Conservation (phyloP, 108 stramenopile species). For the Craspedostauros australis region DNA sequence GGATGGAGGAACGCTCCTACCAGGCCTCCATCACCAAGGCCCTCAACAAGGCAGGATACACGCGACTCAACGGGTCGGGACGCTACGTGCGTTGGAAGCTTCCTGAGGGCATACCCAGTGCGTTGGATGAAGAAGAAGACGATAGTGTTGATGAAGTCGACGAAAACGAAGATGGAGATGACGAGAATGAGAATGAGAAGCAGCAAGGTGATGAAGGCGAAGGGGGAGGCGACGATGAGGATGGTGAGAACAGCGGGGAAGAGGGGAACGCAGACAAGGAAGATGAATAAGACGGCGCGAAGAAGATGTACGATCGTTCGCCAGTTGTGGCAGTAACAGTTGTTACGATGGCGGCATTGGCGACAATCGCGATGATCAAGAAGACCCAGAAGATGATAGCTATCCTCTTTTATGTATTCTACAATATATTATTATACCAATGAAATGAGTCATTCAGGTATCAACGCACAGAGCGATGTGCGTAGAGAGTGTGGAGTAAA, state of each 20-base stretch:
- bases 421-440: too few relatives aligned
- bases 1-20: slow-evolving; percentile 45
- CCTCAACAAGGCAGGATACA: slow-evolving; percentile 38
- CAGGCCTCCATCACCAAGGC: slow-evolving; percentile 46
- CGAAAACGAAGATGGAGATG: slow-evolving; percentile 7
- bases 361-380: too few relatives aligned
- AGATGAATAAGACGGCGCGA: slow-evolving; percentile 4
- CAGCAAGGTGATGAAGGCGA: slow-evolving; percentile 8
- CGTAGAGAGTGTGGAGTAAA: too few relatives aligned
- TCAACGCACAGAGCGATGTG: too few relatives aligned
- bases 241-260: slow-evolving; percentile 4
- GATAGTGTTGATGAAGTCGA: slow-evolving; percentile 4
- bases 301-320: too few relatives aligned
- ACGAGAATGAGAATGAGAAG: slow-evolving; percentile 10
- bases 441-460: too few relatives aligned
- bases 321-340: too few relatives aligned
- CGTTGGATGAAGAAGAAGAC: slow-evolving; percentile 5
- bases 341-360: too few relatives aligned
- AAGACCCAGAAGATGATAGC: too few relatives aligned
- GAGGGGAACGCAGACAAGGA: slow-evolving; percentile 4
- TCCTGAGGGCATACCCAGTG: slow-evolving; percentile 11
- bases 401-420: too few relatives aligned
- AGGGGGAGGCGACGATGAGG: slow-evolving; percentile 12
- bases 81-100: slow-evolving; percentile 44
- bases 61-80: slow-evolving; percentile 23